A percentile compares a stretch with the other conserved stretches of the same genome.
Conservation (phyloP, 768 basidiomycete species). For the Naganishia randhawae region DNA sequence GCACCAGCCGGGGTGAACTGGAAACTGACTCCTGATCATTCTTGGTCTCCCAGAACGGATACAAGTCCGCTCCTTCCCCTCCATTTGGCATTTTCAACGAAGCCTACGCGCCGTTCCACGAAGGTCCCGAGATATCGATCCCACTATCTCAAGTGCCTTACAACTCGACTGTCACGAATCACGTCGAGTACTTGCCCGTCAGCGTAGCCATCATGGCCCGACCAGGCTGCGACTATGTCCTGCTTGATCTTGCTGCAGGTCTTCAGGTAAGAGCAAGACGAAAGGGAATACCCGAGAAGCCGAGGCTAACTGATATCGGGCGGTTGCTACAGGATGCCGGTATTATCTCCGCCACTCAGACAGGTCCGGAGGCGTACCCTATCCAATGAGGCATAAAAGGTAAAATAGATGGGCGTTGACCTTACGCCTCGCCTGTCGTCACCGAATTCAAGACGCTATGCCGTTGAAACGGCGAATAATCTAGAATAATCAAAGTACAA, state of each 20-base stretch:
- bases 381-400: background rate
- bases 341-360: slow-evolving; percentile 19
- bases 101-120: slow-evolving; percentile 30
- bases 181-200: slow-evolving; percentile 42
- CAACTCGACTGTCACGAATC: slow-evolving; percentile 35
- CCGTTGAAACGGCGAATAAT: background rate
- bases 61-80: slow-evolving; percentile 28
- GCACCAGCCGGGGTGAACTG: background rate
- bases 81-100: slow-evolving; percentile 30
- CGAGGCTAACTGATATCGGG: background rate
- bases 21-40: background rate
- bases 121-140: slow-evolving; percentile 37
- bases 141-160: slow-evolving; percentile 45
- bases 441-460: background rate
- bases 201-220: slow-evolving; percentile 38
- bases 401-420: background rate
- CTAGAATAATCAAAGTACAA: background rate
- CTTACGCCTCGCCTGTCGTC: background rate
- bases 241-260: slow-evolving; percentile 40
- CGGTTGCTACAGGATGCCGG: slow-evolving; percentile 9
- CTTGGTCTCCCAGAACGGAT: slow-evolving; percentile 25
- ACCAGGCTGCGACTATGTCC: slow-evolving; percentile 41
- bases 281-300: too few species aligned
- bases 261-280: slow-evolving; percentile 35
- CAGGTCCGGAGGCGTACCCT: slow-evolving; percentile 5